Base-by-base conservation (phyloP, 2,329 filamentous ascomycete species). In the Tympanopsis confertula region DNA sequence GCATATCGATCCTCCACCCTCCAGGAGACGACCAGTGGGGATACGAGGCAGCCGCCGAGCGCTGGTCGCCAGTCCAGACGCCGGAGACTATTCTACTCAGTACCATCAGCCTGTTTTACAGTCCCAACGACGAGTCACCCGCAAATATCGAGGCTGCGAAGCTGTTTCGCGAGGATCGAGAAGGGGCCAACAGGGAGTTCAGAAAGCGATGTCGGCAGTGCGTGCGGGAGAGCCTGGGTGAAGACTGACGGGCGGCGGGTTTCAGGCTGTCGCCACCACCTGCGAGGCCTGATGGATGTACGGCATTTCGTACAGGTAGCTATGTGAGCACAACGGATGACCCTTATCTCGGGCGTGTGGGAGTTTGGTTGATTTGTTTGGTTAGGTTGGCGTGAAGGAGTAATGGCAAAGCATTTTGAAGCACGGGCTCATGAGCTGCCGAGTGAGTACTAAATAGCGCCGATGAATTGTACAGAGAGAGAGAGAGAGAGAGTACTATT, bases 1-100 rank as follows among this genome's bases (percentile, higher is more conserved):
- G 91, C 69, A 96, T 98, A 58, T 93, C 85, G 32, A 98, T 98
- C 62, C 71, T 98, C 30, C 91, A 98, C 59, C 85, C 89, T 12
- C 89, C 91, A 4, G 88, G 86, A 62, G 88, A 95, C 53, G 91
- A 98, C 55, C 79, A 85, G 54, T 91, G 84, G 60, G 89, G 89
- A 38, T 98, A 98, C 65, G 91, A 98, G 61, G 74, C 74, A 19
- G 88, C 87, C 13, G 71, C 77, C 20, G 91, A 98, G 69, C 78
- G 91, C 42, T 98, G 91, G 91, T 84, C 75, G 41, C 91, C 91
- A 19, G 89, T 96, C 2, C 91, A 96, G 61, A 88, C 83, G 12
- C 88, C 89, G 38, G 89, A 95, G 68, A 94, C 87, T 17, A 96
- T 98, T 44, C 65, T 98, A 35, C 63, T 98, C 20, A 87, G 79